phyloP scores from a whole-genome alignment of 192 early-diverging fungal genomes.

The Coemansia sp. region DNA sequence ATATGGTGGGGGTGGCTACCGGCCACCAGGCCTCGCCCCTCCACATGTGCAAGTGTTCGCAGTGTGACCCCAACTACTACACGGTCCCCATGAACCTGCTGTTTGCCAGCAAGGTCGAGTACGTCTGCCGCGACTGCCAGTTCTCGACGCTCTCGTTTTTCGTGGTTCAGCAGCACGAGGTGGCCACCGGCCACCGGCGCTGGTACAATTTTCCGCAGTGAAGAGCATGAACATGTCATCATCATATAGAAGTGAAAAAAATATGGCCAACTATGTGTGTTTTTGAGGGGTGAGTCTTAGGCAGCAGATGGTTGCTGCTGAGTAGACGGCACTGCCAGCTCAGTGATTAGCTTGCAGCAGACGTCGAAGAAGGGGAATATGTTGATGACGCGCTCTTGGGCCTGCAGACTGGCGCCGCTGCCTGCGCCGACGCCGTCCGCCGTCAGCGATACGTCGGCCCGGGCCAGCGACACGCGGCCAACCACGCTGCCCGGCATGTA shows the following conservation, averaged over 20 bases:
- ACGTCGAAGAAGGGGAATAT: slow-evolving; percentile 95
- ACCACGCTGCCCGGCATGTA: slow-evolving; percentile 50
- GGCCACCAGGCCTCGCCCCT: no score
- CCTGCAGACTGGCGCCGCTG: slow-evolving; percentile 43
- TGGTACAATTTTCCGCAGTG: slow-evolving; percentile 49
- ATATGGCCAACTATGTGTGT: no score
- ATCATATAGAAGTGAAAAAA: no score
- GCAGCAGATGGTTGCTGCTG: background rate
- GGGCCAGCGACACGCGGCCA: slow-evolving; percentile 43
- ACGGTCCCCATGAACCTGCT: slow-evolving; percentile 26
- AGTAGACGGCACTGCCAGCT: slow-evolving; percentile 72
- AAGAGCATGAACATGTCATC: no score
- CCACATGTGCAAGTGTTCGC: slow-evolving; percentile 39
- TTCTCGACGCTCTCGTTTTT: slow-evolving; percentile 22
- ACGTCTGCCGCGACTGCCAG: slow-evolving; percentile 46
- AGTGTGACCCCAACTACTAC: slow-evolving; percentile 48
- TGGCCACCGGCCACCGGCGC: slow-evolving; percentile 34
- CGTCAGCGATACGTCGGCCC: slow-evolving; percentile 43
- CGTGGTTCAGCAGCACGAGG: slow-evolving; percentile 31
- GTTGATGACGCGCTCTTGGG: slow-evolving; percentile 51
- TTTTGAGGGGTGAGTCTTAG: no score
- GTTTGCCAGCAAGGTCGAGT: slow-evolving; percentile 29
- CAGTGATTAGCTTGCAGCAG: slow-evolving; percentile 88
- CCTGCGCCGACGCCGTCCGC: slow-evolving; percentile 47
- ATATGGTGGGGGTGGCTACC: no score